Percentiles rank a stretch among this genome's conserved stretches.
phyloP scores from a whole-genome alignment of 1,139 yeast genomes.

The Diutina mesorugosa region DNA sequence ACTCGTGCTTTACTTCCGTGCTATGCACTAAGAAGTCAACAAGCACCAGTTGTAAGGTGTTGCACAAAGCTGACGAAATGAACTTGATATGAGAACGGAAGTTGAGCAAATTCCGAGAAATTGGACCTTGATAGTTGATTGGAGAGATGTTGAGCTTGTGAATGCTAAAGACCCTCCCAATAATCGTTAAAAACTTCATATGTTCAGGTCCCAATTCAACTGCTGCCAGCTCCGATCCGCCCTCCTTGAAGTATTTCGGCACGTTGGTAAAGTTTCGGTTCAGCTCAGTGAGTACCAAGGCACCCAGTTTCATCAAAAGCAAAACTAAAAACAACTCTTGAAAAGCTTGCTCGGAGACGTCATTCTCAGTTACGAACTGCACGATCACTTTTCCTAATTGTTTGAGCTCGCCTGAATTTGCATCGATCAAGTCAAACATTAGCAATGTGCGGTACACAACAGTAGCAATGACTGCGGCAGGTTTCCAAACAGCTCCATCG shows the following conservation, averaged over 20 bases:
- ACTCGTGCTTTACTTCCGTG: slow-evolving; percentile 22
- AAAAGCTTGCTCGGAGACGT: slow-evolving; percentile 12
- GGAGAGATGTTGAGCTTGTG: slow-evolving; percentile 42
- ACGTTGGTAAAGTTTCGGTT: slow-evolving; percentile 22
- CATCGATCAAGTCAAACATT: slow-evolving; percentile 42
- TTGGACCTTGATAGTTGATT: slow-evolving; percentile 55
- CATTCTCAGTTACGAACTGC: slow-evolving; percentile 14
- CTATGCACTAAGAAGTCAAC: slow-evolving; percentile 39
- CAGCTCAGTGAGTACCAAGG: slow-evolving; percentile 15
- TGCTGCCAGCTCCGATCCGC: slow-evolving; percentile 12
- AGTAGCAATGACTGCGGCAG: slow-evolving; percentile 45
- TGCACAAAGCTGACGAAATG: slow-evolving; percentile 36
- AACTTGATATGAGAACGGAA: slow-evolving; percentile 58
- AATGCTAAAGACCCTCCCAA: slow-evolving; percentile 48
- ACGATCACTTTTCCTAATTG: slow-evolving; percentile 39
- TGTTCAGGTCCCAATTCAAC: slow-evolving; percentile 19
- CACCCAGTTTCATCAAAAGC: slow-evolving; percentile 23
- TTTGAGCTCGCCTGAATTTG: slow-evolving; percentile 27
- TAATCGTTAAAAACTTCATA: slow-evolving; percentile 27
- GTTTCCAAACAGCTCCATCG: background rate
- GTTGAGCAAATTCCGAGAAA: slow-evolving; percentile 47
- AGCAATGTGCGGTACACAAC: slow-evolving; percentile 45
- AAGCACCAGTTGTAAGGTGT: slow-evolving; percentile 40
- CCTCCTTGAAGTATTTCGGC: slow-evolving; percentile 21
- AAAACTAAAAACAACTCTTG: slow-evolving; percentile 31